Percentiles rank a stretch among this genome's conserved stretches.
These are phyloP conservation scores for Mortierella sp. DNA, from an alignment of 371 early-diverging fungal species.

Conservation along the genomic window DNA sequence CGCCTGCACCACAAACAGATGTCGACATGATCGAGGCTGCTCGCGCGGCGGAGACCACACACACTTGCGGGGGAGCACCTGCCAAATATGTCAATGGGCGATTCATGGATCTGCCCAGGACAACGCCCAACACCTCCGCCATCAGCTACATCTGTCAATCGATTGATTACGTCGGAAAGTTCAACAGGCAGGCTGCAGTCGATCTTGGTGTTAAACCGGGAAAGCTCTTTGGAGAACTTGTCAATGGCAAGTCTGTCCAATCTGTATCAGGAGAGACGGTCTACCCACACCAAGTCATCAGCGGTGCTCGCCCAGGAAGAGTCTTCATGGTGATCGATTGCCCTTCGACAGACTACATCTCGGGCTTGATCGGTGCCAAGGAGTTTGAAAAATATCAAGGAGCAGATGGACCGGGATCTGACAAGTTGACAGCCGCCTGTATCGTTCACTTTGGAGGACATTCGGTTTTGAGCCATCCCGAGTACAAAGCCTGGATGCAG, in stretches of 20 bases:
- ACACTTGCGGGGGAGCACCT: constrained; percentile 7
- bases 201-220: constrained; percentile 86
- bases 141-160: constrained; percentile 86
- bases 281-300: constrained; percentile 80
- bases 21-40: constrained; percentile 42
- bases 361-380: constrained; percentile 63
- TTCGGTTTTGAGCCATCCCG: constrained; percentile 72
- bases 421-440: constrained; percentile 34
- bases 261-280: constrained; percentile 79
- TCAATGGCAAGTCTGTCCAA: constrained; percentile 77
- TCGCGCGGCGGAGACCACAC: background rate
- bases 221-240: constrained; percentile 76
- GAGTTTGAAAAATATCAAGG: constrained; percentile 62
- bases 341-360: constrained; percentile 77
- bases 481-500: constrained; percentile 85
- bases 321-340: constrained; percentile 91
- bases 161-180: constrained; percentile 85
- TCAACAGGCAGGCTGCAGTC: constrained; percentile 79
- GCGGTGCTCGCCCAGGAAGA: constrained; percentile 68
- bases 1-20: constrained; percentile 24
- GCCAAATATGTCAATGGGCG: background rate
- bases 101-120: constrained; percentile 60
- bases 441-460: constrained; percentile 82
- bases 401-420: constrained; percentile 6
- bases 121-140: constrained; percentile 61